phyloP scores from a whole-genome alignment of 768 basidiomycete species.

The Rossbeevera mucosa region DNA sequence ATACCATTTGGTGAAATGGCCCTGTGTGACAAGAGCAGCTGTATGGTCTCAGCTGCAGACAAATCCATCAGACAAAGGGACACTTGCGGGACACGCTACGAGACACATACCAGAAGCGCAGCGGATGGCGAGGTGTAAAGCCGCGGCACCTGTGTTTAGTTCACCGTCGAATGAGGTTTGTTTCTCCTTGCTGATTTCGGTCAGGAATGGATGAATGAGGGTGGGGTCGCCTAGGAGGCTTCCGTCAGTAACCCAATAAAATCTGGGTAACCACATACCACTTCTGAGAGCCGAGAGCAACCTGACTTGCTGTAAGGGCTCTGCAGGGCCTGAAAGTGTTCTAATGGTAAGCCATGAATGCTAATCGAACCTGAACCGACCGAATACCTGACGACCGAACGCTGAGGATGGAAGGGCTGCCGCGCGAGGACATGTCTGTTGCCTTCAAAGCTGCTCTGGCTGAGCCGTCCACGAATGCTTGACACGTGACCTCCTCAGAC shows the following conservation, averaged over 20 bases:
- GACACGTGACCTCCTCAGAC: slow-evolving; percentile 13
- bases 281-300: slow-evolving; percentile 58
- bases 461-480: slow-evolving; percentile 2
- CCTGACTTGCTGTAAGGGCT: slow-evolving; percentile 61
- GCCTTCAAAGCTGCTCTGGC: not conserved
- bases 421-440: slow-evolving; percentile 17
- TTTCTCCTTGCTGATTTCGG: slow-evolving; percentile 66
- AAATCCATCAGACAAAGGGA: slow-evolving; percentile 2
- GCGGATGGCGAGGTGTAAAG: slow-evolving; percentile 77
- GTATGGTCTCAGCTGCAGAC: slow-evolving; percentile 57
- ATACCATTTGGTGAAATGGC: slow-evolving; percentile 76
- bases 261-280: slow-evolving; percentile 36
- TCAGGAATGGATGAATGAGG: slow-evolving; percentile 75
- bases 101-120: slow-evolving; percentile 64
- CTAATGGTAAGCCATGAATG: slow-evolving; percentile 4
- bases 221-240: slow-evolving; percentile 60
- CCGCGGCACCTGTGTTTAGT: slow-evolving; percentile 66
- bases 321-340: slow-evolving; percentile 20
- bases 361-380: not conserved
- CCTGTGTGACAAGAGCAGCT: slow-evolving; percentile 63
- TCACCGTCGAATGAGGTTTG: slow-evolving; percentile 45
- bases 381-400: slow-evolving; percentile 15
- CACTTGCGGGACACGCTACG: not conserved
- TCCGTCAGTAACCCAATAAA: not conserved
- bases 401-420: slow-evolving; percentile 16